Base-by-base conservation (phyloP, 176 grass and related monocot genomes). In the Phyllostachys edulis region DNA sequence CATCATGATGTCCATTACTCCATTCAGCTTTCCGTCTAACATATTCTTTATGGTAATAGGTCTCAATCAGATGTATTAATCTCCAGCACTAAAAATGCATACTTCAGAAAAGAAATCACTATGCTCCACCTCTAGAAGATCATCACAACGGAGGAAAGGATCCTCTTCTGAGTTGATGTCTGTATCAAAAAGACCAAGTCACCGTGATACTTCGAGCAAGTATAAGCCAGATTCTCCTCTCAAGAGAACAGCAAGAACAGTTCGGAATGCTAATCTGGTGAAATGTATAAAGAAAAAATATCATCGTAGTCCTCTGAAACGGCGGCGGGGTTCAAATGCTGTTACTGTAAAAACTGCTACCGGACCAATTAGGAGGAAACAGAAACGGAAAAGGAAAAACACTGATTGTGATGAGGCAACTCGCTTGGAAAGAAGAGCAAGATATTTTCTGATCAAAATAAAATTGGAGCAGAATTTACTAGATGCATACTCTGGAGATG, bases 401-500 rank as follows among this genome's bases (percentile, higher is more conserved):
- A 54, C 60, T 73, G 93, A 92, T 26, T 82, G 63, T 83, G 93
- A 96, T 84, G 96, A 98, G 44, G 88, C 77, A 62, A 90, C 84
- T 87, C 91, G 88, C 38, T 86, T 98, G 77, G 91, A 89, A 89
- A 92, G 83, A 80, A 98, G 96, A 64, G 91, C 91, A 64, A 90
- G 65, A 70, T 94, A 96, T 85, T 85, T 98, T 38, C 89, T 98
- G 32, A 85, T 92, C 50, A 98, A 89, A 81, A 98, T 98, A 67
- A 99, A 99, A 79, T 68, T 71, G 26, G 91, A 94, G 86, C 91
- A 89, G 78, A 99, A 99, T 93, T 83, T 99, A 44, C 79, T 99
- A 46, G 93, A 99, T 71, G 96, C 96, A 83, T 99, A 99, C 81
- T 94, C 87, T 75, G 91, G 91, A 78, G 96, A 99, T 84, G 96